Base-by-base conservation (phyloP, 139 green algal species). In the Nannochloris sp. region DNA sequence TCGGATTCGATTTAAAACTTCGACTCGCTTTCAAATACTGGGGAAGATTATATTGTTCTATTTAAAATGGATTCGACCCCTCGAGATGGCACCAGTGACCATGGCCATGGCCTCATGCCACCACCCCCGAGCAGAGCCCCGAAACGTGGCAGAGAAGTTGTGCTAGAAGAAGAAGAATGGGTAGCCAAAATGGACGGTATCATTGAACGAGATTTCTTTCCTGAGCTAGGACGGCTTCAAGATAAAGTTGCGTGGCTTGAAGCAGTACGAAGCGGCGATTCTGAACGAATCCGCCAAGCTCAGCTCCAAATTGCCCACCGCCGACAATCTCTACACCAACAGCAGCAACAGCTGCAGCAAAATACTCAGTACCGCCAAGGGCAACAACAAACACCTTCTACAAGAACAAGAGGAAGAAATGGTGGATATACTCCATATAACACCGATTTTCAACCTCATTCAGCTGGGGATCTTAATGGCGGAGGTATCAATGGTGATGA, bases 161-260 rank as follows among this genome's bases (percentile, higher is more conserved):
- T 72, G 15, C 61, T 72, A 0, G 65, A 90, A 1, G 90, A 96
- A 63, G 89, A 95, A 29, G 82, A 87, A 3, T 96, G 80, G 69
- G 70, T 77, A 1, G 63, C 73, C 24, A 68, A 61, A 9, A 61
- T 97, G 4, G 92, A 93, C 34, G 66, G 79, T 14, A 96, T 97
- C 30, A 90, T 97, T 3, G 83, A 96, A 73, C 67, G 91, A 1
- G 91, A 97, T 77, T 97, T 87, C 74, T 97, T 97, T 53, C 91
- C 91, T 4, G 85, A 95, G 59, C 44, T 97, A 3, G 76, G 83
- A 8, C 84, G 87, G 57, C 77, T 97, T 62, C 67, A 90, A 66
- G 87, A 84, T 70, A 83, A 91, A 73, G 72, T 97, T 32, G 86
- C 90, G 29, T 93, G 87, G 89, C 68, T 93, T 23, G 64, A 93